phyloP scores from a whole-genome alignment of 148 eudicot genomes.

The Talinum fruticosum region DNA sequence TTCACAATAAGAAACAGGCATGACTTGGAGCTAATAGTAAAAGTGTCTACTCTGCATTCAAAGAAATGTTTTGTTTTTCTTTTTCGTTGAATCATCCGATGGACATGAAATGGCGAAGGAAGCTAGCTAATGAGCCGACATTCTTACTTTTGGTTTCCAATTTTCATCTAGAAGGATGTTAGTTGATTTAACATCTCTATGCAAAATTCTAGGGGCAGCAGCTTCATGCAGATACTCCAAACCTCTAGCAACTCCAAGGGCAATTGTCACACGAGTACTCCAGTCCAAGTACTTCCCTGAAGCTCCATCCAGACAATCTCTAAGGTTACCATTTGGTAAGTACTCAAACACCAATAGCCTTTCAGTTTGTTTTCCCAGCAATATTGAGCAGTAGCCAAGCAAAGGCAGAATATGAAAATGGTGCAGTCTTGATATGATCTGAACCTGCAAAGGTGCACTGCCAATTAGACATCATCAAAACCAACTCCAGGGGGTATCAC shows the following conservation, averaged over 20 bases:
- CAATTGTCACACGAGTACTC: conserved; percentile 71
- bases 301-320: conserved; percentile 76
- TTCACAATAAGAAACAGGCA: not conserved
- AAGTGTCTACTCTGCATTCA: not conserved
- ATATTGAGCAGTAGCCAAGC: conserved; percentile 74
- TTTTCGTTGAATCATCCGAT: not conserved
- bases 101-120: not conserved
- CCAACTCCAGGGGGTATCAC: not conserved
- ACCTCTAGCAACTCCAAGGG: conserved; percentile 96
- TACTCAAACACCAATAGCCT: conserved; percentile 82
- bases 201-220: conserved; percentile 93
- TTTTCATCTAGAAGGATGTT: conserved; percentile 83
- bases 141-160: conserved; percentile 76
- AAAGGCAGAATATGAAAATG: conserved; percentile 86
- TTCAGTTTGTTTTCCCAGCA: conserved; percentile 63
- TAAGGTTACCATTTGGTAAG: conserved; percentile 74
- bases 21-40: not conserved
- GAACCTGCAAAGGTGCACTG: conserved; percentile 49
- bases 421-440: conserved; percentile 81
- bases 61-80: too few relatives aligned
- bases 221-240: conserved; percentile 98
- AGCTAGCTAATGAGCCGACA: not conserved
- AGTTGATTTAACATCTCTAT: conserved; percentile 93
- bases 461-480: not conserved
- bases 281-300: conserved; percentile 64